Evolutionary conservation across 1,139 yeast species (phyloP).

Genomic region (Schwanniomyces etchellsii): DNA sequence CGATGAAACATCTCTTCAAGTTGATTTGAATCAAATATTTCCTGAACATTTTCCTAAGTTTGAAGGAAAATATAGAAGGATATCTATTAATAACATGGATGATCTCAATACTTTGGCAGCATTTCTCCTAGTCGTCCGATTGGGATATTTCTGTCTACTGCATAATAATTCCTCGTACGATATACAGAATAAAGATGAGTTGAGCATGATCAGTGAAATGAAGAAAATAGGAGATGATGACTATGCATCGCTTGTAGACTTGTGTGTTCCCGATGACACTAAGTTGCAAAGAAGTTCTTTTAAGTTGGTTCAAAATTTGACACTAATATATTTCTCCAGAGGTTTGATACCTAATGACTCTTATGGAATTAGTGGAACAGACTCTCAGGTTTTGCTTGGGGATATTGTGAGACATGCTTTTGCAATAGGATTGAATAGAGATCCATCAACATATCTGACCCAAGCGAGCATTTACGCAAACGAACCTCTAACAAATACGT

Average conservation of each 20-base stretch:
- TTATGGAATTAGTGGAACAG: constrained; percentile 40
- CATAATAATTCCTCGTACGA: constrained; percentile 30
- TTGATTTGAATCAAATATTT: constrained; percentile 23
- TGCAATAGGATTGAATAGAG: constrained; percentile 40
- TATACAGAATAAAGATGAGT: constrained; percentile 24
- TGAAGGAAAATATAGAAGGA: not conserved
- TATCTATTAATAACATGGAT: constrained; percentile 24
- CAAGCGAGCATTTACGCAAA: constrained; percentile 27
- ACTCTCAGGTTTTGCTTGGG: constrained; percentile 36
- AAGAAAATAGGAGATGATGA: constrained; percentile 19
- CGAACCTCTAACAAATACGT: constrained; percentile 21
- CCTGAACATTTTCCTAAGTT: constrained; percentile 16
- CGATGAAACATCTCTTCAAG: constrained; percentile 23
- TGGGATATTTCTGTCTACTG: constrained; percentile 37
- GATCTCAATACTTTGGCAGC: constrained; percentile 30
- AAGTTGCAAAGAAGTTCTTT: constrained; percentile 26
- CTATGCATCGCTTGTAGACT: constrained; percentile 21
- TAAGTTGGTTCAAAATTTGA: constrained; percentile 27
- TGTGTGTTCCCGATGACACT: constrained; percentile 29
- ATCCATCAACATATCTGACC: constrained; percentile 29
- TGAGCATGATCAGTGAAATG: constrained; percentile 22
- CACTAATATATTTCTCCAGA: constrained; percentile 31
- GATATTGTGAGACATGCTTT: constrained; percentile 34
- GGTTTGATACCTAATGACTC: constrained; percentile 39
- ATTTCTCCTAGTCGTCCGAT: constrained; percentile 24